Evolutionary conservation across 164 flowering plant genomes (phyloP).

Genomic region (Magnolia sinica): DNA sequence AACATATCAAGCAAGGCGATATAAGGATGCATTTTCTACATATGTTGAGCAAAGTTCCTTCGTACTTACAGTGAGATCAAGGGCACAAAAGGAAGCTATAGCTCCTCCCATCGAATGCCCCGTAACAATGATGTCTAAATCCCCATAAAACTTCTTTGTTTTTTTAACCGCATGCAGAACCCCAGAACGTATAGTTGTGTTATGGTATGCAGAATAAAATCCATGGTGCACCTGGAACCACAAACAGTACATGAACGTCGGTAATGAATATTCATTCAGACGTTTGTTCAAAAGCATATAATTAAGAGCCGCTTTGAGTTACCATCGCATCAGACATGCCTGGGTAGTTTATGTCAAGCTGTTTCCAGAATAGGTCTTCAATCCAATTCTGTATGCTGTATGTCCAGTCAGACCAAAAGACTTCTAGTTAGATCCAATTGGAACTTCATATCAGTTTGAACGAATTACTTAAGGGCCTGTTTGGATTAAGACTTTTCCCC

Average conservation of each 20-base stretch:
- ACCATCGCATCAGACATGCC: constrained; percentile 95
- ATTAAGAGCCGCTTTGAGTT: constrained; percentile 1
- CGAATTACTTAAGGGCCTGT: no score
- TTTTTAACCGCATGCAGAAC: constrained; percentile 60
- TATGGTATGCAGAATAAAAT: constrained; percentile 88
- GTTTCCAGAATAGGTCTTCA: constrained; percentile 93
- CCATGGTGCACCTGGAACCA: constrained; percentile 90
- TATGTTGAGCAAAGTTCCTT: not conserved
- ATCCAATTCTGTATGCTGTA: constrained; percentile 94
- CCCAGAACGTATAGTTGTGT: constrained; percentile 75
- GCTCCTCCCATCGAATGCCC: constrained; percentile 99
- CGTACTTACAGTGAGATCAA: constrained; percentile 66
- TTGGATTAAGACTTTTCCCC: no score
- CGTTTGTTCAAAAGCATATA: not conserved
- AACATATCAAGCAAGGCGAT: not conserved
- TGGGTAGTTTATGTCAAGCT: constrained; percentile 82
- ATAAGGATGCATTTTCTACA: not conserved
- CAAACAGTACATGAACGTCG: not conserved
- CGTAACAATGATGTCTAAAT: constrained; percentile 66
- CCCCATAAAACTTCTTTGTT: constrained; percentile 66
- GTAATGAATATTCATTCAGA: not conserved
- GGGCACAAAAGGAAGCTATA: constrained; percentile 91
- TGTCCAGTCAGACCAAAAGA: not conserved
- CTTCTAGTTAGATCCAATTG: not conserved
- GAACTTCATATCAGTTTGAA: not conserved